Percentiles rank a stretch among this genome's conserved stretches.
Conservation (phyloP, 2,329 filamentous ascomycete species). For the Neofusicoccum umdonicola region DNA sequence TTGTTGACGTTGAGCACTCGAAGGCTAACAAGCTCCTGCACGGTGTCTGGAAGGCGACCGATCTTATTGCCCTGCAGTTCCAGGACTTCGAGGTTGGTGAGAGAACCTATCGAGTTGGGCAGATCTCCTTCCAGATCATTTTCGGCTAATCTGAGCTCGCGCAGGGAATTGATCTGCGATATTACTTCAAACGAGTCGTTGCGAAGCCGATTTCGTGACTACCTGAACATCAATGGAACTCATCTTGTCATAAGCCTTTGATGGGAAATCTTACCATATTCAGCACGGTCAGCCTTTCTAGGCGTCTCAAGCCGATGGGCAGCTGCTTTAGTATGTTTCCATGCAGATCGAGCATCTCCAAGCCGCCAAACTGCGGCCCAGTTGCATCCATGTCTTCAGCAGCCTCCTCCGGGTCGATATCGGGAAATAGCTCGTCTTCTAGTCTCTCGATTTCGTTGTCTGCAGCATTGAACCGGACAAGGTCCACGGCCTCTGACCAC, state of each 20-base stretch:
- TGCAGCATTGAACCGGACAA: slow-evolving; percentile 79
- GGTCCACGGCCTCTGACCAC: slow-evolving; percentile 90
- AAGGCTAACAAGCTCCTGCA: slow-evolving; percentile 67
- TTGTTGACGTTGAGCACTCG: slow-evolving; percentile 71
- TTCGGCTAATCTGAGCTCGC: slow-evolving; percentile 77
- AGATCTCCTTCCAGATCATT: slow-evolving; percentile 64
- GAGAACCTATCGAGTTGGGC: slow-evolving; percentile 58
- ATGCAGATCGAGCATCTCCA: slow-evolving; percentile 82
- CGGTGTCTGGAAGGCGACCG: slow-evolving; percentile 63
- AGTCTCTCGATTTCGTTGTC: slow-evolving; percentile 83
- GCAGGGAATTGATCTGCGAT: slow-evolving; percentile 67
- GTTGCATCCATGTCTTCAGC: slow-evolving; percentile 64
- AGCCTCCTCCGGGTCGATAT: slow-evolving; percentile 54
- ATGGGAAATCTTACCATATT: slow-evolving; percentile 63
- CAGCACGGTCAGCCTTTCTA: slow-evolving; percentile 72
- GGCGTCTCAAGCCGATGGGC: slow-evolving; percentile 70
- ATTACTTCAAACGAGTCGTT: slow-evolving; percentile 72
- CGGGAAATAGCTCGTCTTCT: slow-evolving; percentile 75
- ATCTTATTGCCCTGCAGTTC: slow-evolving; percentile 82
- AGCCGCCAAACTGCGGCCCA: slow-evolving; percentile 74
- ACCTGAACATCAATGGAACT: background rate
- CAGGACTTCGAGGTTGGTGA: slow-evolving; percentile 72
- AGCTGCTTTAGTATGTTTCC: slow-evolving; percentile 73
- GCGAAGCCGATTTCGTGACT: slow-evolving; percentile 78
- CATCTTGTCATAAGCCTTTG: background rate